phyloP scores from a whole-genome alignment of 306 rosid species.

The Comarum palustre region DNA sequence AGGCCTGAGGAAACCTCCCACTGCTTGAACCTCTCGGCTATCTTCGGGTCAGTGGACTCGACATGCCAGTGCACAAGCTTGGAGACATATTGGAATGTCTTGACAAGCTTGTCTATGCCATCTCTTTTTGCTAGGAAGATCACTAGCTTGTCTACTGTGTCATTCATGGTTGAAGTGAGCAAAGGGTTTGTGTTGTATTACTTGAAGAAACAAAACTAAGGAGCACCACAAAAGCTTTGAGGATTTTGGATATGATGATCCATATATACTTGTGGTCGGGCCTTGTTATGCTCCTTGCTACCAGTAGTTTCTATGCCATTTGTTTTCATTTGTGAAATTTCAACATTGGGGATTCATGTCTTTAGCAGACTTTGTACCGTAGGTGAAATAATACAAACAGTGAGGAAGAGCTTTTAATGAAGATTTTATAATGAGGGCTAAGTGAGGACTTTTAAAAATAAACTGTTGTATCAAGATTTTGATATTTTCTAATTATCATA shows the following conservation, averaged over 20 bases:
- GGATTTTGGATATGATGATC: conserved; percentile 47
- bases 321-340: background rate
- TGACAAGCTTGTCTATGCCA: conserved; percentile 97
- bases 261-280: conserved; percentile 42
- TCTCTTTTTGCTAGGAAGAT: conserved; percentile 91
- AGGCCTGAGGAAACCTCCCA: conserved; percentile 87
- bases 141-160: conserved; percentile 76
- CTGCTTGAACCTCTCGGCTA: conserved; percentile 55
- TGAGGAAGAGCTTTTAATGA: too few species aligned
- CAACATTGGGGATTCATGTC: background rate
- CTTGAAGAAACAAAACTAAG: conserved; percentile 21
- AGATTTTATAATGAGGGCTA: too few species aligned
- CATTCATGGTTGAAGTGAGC: conserved; percentile 47
- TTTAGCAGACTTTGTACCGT: background rate
- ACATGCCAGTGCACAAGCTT: conserved; percentile 77
- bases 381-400: too few species aligned
- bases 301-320: conserved; percentile 30
- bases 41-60: conserved; percentile 47
- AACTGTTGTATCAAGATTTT: too few species aligned
- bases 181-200: background rate
- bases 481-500: too few species aligned
- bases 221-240: conserved; percentile 47
- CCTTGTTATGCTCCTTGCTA: conserved; percentile 21
- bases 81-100: conserved; percentile 85
- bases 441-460: too few species aligned